A percentile compares a stretch with the other conserved stretches of the same genome.
Evolutionary conservation across 352 stramenopile species (phyloP).

Genomic region (Phytophthora megakarya): DNA sequence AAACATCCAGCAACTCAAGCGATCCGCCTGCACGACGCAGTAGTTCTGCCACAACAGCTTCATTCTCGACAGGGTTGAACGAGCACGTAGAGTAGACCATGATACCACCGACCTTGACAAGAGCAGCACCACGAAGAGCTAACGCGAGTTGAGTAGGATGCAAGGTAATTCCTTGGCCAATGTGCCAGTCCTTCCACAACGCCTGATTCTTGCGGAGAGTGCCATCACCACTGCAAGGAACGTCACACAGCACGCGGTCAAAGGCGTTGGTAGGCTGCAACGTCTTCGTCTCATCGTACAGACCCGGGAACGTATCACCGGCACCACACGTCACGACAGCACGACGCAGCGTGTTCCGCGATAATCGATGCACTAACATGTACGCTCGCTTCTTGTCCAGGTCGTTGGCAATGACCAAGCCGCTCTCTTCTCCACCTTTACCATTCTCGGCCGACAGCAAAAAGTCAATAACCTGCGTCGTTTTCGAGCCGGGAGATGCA

Average conservation of each 20-base stretch:
- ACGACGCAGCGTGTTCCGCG: conserved; percentile 78
- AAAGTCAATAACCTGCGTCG: conserved; percentile 96
- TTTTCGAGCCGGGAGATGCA: conserved; percentile 99
- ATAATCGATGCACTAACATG: conserved; percentile 97
- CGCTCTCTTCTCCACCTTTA: conserved; percentile 30
- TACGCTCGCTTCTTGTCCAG: conserved; percentile 96
- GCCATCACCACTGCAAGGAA: conserved; percentile 98
- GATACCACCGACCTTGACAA: conserved; percentile 90
- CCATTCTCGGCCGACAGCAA: conserved; percentile 41
- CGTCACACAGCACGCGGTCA: conserved; percentile 98
- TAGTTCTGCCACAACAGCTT: conserved; percentile 97
- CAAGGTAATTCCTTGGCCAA: conserved; percentile 89
- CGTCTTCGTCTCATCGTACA: conserved; percentile 59
- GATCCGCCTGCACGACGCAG: conserved; percentile 86
- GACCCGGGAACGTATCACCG: conserved; percentile 92
- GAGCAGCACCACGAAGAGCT: conserved; percentile 86
- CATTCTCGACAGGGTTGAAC: conserved; percentile 99
- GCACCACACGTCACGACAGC: conserved; percentile 94
- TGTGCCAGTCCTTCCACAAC: conserved; percentile 95
- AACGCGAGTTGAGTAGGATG: conserved; percentile 95
- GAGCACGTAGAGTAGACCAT: conserved; percentile 98
- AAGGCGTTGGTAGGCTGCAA: conserved; percentile 90
- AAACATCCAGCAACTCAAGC: conserved; percentile 92
- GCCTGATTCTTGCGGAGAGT: conserved; percentile 97
- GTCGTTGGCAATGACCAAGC: conserved; percentile 96